These are phyloP conservation scores for Phaeoacremonium minimum DNA, from an alignment of 2,329 filamentous ascomycete species.

Conservation along the genomic window DNA sequence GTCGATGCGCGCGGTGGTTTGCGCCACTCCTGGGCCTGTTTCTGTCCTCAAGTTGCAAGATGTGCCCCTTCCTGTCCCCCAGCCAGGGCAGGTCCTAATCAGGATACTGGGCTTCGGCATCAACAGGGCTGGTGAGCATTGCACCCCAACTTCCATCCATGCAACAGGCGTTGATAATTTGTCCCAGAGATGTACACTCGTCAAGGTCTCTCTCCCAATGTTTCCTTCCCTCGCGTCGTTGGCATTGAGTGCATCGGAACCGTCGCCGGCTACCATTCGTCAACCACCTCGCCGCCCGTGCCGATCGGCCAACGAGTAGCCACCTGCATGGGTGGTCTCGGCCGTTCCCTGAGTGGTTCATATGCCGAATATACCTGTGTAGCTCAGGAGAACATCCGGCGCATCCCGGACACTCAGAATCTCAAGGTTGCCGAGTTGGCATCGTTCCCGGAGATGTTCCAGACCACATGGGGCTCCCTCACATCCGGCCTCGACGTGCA, in stretches of 20 bases:
- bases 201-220: constrained; percentile 32
- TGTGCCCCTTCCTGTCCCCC: constrained; percentile 29
- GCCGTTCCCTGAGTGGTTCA: constrained; percentile 38
- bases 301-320: constrained; percentile 33
- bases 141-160: background rate
- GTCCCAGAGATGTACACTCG: constrained; percentile 39
- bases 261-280: constrained; percentile 27
- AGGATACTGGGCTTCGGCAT: constrained; percentile 38
- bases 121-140: constrained; percentile 25
- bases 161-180: constrained; percentile 2
- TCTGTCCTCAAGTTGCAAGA: constrained; percentile 31
- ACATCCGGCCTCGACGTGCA: constrained; percentile 30
- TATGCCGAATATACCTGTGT: constrained; percentile 45
- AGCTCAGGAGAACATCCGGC: constrained; percentile 31
- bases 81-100: constrained; percentile 32
- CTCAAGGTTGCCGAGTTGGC: constrained; percentile 27
- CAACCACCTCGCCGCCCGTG: constrained; percentile 22
- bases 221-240: constrained; percentile 36
- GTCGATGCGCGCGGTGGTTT: constrained; percentile 39
- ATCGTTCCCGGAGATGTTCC: constrained; percentile 45
- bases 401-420: constrained; percentile 20
- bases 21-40: constrained; percentile 30
- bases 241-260: constrained; percentile 41
- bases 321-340: constrained; percentile 45
- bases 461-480: constrained; percentile 41